Conservation (phyloP, 208 protist genomes). For the Tritrichomonas musculus region DNA sequence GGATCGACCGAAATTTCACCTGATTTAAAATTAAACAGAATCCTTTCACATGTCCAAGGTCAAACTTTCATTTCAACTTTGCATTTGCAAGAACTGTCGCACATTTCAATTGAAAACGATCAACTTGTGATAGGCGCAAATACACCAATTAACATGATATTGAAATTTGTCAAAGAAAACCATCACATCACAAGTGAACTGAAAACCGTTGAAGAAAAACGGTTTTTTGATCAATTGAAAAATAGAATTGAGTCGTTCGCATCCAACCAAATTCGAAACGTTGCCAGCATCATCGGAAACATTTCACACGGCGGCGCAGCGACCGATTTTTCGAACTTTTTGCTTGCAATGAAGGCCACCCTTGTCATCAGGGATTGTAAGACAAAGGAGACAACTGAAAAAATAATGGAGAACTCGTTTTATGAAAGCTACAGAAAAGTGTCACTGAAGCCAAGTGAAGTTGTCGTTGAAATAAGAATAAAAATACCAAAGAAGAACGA, state of each 20-base stretch:
- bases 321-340: conserved; percentile 1
- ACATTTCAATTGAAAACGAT: neutral
- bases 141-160: neutral
- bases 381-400: neutral
- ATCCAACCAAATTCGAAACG: conserved; percentile 62
- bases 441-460: conserved; percentile 52
- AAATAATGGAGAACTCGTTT: conserved; percentile 43
- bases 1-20: neutral
- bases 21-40: neutral
- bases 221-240: conserved; percentile 45
- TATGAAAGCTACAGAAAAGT: conserved; percentile 55
- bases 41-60: neutral
- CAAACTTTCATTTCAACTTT: neutral
- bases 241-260: neutral
- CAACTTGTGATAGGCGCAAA: neutral
- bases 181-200: neutral
- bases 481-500: conserved; percentile 46
- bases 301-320: conserved; percentile 51
- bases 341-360: neutral
- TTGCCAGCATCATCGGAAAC: conserved; percentile 66
- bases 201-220: neutral
- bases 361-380: neutral
- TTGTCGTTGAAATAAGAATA: conserved; percentile 48
- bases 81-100: neutral
- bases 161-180: neutral